Conservation (phyloP, 345 rosid species). For the Clausena lansium region DNA sequence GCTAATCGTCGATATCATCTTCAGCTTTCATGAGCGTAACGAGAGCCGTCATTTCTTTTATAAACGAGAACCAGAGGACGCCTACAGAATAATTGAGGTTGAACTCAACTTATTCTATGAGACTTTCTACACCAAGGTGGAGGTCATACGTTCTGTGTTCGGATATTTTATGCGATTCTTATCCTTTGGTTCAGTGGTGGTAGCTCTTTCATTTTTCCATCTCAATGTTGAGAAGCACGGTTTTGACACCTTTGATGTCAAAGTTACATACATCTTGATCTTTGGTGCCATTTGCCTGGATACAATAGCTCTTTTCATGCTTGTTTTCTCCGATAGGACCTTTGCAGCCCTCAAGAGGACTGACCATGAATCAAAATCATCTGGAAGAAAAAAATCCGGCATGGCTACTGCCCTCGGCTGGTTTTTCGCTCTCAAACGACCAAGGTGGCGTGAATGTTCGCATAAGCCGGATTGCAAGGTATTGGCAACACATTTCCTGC, state of each 20-base stretch:
- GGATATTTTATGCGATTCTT: constrained; percentile 34
- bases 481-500: too few relatives aligned
- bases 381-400: background rate
- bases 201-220: constrained; percentile 34
- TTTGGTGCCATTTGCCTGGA: constrained; percentile 51
- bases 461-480: constrained; percentile 2
- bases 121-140: constrained; percentile 50
- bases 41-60: constrained; percentile 50
- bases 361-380: background rate
- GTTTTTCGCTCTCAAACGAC: constrained; percentile 14
- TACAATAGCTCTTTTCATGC: constrained; percentile 39
- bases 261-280: constrained; percentile 48
- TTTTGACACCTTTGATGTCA: constrained; percentile 37
- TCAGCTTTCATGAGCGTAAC: constrained; percentile 53
- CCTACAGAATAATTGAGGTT: constrained; percentile 46
- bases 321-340: constrained; percentile 56
- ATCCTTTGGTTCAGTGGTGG: constrained; percentile 29
- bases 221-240: constrained; percentile 27
- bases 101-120: constrained; percentile 71
- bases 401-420: background rate
- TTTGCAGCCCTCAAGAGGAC: constrained; percentile 23
- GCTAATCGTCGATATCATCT: constrained; percentile 57
- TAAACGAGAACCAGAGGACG: constrained; percentile 23
- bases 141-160: constrained; percentile 31
- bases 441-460: background rate